A percentile compares a stretch with the other conserved stretches of the same genome.
Evolutionary conservation across 106 monocot species (phyloP).

Genomic region (Iris macrosiphon): DNA sequence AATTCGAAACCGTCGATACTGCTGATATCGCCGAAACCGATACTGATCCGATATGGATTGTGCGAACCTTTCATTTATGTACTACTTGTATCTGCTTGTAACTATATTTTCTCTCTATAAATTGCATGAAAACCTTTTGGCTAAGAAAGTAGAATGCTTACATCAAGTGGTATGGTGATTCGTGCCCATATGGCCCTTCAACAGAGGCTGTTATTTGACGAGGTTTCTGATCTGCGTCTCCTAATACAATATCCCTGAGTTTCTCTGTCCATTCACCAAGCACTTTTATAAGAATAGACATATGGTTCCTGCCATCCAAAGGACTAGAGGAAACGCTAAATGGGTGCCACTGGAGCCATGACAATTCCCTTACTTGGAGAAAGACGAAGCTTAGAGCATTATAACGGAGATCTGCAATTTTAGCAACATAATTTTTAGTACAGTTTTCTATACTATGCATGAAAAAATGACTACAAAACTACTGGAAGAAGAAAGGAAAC

Average conservation of each 20-base stretch:
- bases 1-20: no score
- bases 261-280: constrained; percentile 74
- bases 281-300: constrained; percentile 71
- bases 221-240: constrained; percentile 22
- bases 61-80: no score
- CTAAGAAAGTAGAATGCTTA: constrained; percentile 11
- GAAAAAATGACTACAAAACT: no score
- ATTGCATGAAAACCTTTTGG: no score
- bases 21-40: no score
- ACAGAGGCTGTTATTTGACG: constrained; percentile 47
- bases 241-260: constrained; percentile 31
- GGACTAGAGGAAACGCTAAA: constrained; percentile 91
- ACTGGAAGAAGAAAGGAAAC: no score
- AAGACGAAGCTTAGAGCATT: constrained; percentile 78
- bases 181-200: constrained; percentile 91
- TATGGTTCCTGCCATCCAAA: constrained; percentile 57
- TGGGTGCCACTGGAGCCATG: constrained; percentile 82
- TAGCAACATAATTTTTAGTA: no score
- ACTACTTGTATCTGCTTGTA: no score
- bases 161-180: constrained; percentile 73
- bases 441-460: no score
- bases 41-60: no score
- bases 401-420: constrained; percentile 42
- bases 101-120: no score
- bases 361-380: constrained; percentile 72